These are phyloP conservation scores for Alloteropsis semialata DNA, from an alignment of 176 grass and related monocot species.

Conservation along the genomic window DNA sequence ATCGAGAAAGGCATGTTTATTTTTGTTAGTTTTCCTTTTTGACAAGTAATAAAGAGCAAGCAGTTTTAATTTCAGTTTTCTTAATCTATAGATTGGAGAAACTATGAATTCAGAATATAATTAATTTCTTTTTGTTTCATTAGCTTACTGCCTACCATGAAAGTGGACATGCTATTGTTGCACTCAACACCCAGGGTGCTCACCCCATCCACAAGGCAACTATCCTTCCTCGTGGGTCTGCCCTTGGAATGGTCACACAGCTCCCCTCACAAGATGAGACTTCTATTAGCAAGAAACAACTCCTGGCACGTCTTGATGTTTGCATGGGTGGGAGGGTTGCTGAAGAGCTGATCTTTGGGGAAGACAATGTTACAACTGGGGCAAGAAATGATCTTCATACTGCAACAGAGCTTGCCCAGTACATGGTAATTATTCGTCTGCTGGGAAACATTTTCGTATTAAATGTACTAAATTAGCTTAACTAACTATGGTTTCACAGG, in stretches of 20 bases:
- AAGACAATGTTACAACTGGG: conserved; percentile 93
- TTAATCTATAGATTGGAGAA: conserved; percentile 8
- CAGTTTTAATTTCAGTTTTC: neutral
- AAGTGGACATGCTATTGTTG: conserved; percentile 98
- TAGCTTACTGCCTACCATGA: conserved; percentile 99
- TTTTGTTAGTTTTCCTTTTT: conserved; percentile 4
- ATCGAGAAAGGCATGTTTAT: conserved; percentile 72
- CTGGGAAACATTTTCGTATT: neutral
- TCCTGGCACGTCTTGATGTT: conserved; percentile 94
- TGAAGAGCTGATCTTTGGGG: conserved; percentile 97
- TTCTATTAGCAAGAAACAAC: conserved; percentile 96
- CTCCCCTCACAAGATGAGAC: conserved; percentile 96
- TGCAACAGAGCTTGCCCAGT: conserved; percentile 96
- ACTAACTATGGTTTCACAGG: conserved; percentile 43
- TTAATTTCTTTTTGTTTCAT: conserved; percentile 15
- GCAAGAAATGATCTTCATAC: conserved; percentile 92
- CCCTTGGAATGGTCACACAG: conserved; percentile 97
- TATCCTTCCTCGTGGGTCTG: conserved; percentile 92
- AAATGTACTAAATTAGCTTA: conserved; percentile 3
- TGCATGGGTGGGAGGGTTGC: conserved; percentile 99
- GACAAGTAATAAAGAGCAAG: neutral
- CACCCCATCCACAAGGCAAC: conserved; percentile 97
- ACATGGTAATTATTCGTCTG: conserved; percentile 69
- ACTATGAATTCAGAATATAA: conserved; percentile 4
- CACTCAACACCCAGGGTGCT: conserved; percentile 85